Percentiles rank a stretch among this genome's conserved stretches.
Conservation (phyloP, 2,329 filamentous ascomycete species). For the Paecilomyces niveus region DNA sequence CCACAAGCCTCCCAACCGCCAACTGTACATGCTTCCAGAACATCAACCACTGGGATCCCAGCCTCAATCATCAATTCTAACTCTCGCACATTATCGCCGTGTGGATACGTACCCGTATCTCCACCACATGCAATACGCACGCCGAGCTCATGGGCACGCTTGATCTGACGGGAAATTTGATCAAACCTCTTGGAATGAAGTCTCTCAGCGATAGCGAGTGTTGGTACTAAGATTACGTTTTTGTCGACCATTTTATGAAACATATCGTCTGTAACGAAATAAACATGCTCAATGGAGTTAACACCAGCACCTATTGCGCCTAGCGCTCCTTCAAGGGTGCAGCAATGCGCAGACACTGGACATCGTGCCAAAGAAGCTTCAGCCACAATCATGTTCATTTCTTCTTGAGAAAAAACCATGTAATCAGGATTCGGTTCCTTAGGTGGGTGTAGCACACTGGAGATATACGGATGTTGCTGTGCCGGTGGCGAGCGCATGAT, state of each 20-base stretch:
- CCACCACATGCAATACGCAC: constrained; percentile 47
- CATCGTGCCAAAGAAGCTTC: constrained; percentile 37
- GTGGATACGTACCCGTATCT: constrained; percentile 48
- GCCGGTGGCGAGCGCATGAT: constrained; percentile 36
- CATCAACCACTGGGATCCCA: constrained; percentile 44
- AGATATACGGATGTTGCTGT: constrained; percentile 17
- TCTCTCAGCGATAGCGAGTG: constrained; percentile 41
- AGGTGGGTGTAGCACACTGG: constrained; percentile 29
- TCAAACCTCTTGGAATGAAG: constrained; percentile 19
- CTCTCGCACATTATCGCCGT: constrained; percentile 48
- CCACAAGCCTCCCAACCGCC: constrained; percentile 52
- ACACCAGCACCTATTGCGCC: constrained; percentile 44
- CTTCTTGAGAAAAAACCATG: constrained; percentile 41
- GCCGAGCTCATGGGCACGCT: constrained; percentile 40
- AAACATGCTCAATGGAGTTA: constrained; percentile 42
- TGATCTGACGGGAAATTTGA: constrained; percentile 32
- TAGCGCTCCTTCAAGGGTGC: constrained; percentile 35
- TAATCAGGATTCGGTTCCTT: constrained; percentile 34
- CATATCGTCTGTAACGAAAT: constrained; percentile 31
- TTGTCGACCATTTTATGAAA: constrained; percentile 40
- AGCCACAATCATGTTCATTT: constrained; percentile 44
- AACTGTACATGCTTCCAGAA: constrained; percentile 44
- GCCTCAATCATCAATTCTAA: constrained; percentile 47
- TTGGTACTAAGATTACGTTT: constrained; percentile 46
- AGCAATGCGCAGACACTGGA: constrained; percentile 40